Evolutionary conservation across 2,329 filamentous ascomycete species (phyloP).

Genomic region (Ophiocordyceps unilateralis): DNA sequence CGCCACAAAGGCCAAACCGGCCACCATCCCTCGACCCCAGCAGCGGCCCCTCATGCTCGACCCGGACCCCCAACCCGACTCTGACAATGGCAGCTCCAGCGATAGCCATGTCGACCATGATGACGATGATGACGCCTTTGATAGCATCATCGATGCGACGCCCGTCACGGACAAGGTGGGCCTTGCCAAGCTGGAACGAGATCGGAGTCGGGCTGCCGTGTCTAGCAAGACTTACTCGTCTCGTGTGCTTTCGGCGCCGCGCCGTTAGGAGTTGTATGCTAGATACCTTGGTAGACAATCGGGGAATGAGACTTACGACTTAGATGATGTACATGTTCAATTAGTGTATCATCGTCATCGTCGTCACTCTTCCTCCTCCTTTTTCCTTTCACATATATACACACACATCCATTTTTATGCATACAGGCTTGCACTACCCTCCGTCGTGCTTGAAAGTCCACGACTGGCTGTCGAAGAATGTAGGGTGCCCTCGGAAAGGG

Average conservation of each 20-base stretch:
- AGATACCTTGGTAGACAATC: no score
- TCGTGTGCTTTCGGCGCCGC: conserved; percentile 29
- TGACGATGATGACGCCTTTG: conserved; percentile 64
- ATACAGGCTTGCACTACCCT: no score
- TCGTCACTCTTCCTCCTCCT: neutral
- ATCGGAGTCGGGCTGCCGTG: conserved; percentile 28
- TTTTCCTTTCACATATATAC: neutral
- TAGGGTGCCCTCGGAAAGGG: no score
- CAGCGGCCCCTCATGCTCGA: conserved; percentile 32
- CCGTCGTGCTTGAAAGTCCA: no score
- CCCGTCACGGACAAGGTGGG: conserved; percentile 78
- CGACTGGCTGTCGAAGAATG: neutral
- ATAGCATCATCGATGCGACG: conserved; percentile 82
- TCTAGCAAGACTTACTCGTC: conserved; percentile 35
- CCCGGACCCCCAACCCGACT: conserved; percentile 39
- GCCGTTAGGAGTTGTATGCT: conserved; percentile 22
- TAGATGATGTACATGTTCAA: no score
- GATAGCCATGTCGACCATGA: no score
- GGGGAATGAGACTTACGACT: no score
- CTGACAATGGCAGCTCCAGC: conserved; percentile 40
- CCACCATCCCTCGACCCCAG: conserved; percentile 45
- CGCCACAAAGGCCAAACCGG: conserved; percentile 25
- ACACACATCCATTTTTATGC: neutral
- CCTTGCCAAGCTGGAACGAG: conserved; percentile 36
- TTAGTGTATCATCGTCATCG: neutral